These are phyloP conservation scores for Myxozyma mucilagina DNA, from an alignment of 805 yeast species.

Conservation along the genomic window DNA sequence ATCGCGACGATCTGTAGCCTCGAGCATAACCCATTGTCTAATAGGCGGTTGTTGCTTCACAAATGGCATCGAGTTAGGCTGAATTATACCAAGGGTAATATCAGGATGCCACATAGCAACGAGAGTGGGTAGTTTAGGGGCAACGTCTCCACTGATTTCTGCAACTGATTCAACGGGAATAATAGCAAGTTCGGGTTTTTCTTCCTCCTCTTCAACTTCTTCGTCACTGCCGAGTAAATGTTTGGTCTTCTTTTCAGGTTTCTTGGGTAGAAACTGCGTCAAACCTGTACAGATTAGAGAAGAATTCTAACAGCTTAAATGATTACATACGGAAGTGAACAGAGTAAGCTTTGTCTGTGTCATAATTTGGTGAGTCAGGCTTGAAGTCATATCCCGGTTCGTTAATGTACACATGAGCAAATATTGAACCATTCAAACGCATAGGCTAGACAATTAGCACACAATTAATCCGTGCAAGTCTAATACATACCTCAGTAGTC, in stretches of 20 bases:
- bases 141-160: not conserved
- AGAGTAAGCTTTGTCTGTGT: constrained; percentile 24
- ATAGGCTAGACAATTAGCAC: constrained; percentile 15
- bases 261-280: constrained; percentile 39
- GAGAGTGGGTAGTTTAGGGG: constrained; percentile 14
- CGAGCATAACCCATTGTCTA: constrained; percentile 35
- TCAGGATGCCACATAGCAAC: constrained; percentile 45
- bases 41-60: constrained; percentile 36
- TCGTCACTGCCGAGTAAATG: constrained; percentile 38
- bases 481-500: constrained; percentile 10
- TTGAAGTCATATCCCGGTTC: constrained; percentile 25
- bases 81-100: constrained; percentile 39
- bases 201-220: constrained; percentile 26
- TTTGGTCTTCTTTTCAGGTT: constrained; percentile 36
- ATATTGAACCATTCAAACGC: constrained; percentile 41
- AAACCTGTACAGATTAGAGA: constrained; percentile 31
- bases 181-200: constrained; percentile 15
- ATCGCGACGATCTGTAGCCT: constrained; percentile 36
- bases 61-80: constrained; percentile 33
- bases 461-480: not conserved
- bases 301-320: constrained; percentile 19
- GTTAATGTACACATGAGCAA: constrained; percentile 39
- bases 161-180: not conserved
- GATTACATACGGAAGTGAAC: constrained; percentile 25
- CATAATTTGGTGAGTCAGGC: constrained; percentile 30